Evolutionary conservation across 2,329 filamentous ascomycete species (phyloP).

Genomic region (Ophioceras dolichostomum): DNA sequence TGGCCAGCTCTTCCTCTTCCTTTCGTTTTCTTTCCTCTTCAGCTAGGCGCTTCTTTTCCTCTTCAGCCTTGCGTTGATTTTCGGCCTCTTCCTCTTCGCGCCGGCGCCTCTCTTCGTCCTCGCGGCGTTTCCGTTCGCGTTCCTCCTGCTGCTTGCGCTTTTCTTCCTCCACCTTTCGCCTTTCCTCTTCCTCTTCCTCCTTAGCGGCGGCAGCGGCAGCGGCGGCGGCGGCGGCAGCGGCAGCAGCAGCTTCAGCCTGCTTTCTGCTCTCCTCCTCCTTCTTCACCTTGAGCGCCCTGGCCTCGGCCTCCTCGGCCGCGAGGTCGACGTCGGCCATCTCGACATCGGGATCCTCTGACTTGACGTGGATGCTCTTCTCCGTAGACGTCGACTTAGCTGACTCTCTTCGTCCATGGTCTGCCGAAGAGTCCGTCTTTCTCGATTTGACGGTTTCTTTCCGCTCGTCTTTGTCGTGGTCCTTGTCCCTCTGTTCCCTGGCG

Average conservation of each 20-base stretch:
- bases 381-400: conserved; percentile 24
- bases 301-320: conserved; percentile 13
- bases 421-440: conserved; percentile 20
- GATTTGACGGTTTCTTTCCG: conserved; percentile 20
- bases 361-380: conserved; percentile 43
- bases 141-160: conserved; percentile 22
- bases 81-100: conserved; percentile 15
- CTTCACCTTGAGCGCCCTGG: conserved; percentile 9
- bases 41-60: conserved; percentile 15
- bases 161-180: conserved; percentile 20
- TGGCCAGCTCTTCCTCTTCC: conserved; percentile 15
- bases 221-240: too few species aligned
- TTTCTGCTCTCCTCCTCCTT: conserved; percentile 15
- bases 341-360: conserved; percentile 42
- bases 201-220: conserved; percentile 16
- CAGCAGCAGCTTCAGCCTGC: conserved; percentile 14
- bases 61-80: too few species aligned
- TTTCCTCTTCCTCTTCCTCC: conserved; percentile 14
- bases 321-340: conserved; percentile 38
- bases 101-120: conserved; percentile 23
- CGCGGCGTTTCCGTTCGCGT: conserved; percentile 16
- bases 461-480: conserved; percentile 26
- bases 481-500: conserved; percentile 8
- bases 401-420: conserved; percentile 27
- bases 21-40: conserved; percentile 14